These are phyloP conservation scores for Sporothrix protearum DNA, from an alignment of 2,329 filamentous ascomycete genomes.

Conservation along the genomic window DNA sequence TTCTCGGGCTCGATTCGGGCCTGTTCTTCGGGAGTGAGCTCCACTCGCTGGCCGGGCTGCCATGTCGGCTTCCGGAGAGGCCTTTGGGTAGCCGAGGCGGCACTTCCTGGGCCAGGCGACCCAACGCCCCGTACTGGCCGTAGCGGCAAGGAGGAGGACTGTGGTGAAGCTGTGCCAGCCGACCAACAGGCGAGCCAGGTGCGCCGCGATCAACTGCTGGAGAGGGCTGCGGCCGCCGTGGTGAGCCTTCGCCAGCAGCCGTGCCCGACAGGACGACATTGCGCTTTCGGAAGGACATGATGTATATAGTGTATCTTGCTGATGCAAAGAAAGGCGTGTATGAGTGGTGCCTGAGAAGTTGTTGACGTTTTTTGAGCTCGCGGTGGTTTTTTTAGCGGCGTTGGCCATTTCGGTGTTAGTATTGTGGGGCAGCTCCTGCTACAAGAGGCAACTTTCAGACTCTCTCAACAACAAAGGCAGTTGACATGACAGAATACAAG, in stretches of 20 bases:
- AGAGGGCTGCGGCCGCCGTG: slow-evolving; percentile 1
- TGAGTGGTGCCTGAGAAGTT: slow-evolving; percentile 1
- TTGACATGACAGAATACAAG: background rate
- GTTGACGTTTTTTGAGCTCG: background rate
- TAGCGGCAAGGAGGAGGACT: background rate
- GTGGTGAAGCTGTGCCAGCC: slow-evolving; percentile 4
- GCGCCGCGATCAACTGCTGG: background rate
- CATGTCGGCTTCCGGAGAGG: slow-evolving; percentile 14
- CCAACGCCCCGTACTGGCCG: background rate
- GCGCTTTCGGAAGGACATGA: slow-evolving; percentile 56
- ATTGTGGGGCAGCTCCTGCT: background rate
- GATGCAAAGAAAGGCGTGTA: background rate
- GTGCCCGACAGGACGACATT: slow-evolving; percentile 50
- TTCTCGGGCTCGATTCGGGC: slow-evolving; percentile 23
- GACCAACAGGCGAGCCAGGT: background rate
- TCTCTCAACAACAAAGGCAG: no score
- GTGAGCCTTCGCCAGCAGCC: slow-evolving; percentile 20
- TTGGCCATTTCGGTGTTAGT: slow-evolving; percentile 9
- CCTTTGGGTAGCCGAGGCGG: background rate
- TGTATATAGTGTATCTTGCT: background rate
- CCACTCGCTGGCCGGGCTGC: slow-evolving; percentile 16
- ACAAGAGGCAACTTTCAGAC: background rate
- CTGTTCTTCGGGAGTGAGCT: slow-evolving; percentile 10
- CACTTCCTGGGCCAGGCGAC: background rate
- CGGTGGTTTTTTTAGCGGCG: background rate